phyloP scores from a whole-genome alignment of 805 yeast species.

The Metschnikowia peoriensis region DNA sequence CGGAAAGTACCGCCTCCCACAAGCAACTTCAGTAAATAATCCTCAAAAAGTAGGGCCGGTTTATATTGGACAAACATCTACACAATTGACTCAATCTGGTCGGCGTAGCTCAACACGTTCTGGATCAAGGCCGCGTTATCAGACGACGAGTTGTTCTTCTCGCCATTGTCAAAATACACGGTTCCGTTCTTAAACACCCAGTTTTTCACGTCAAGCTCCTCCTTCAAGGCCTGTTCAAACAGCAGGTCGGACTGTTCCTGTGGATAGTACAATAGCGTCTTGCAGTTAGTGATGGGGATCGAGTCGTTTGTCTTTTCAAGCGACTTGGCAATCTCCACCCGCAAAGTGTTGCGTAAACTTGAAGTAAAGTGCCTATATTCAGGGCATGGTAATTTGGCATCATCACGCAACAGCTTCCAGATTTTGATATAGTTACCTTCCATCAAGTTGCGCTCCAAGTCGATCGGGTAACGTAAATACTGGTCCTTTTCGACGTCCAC shows the following conservation, averaged over 20 bases:
- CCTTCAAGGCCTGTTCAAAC: slow-evolving; percentile 31
- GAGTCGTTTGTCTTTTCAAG: slow-evolving; percentile 74
- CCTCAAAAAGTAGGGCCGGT: no score
- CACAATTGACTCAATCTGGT: slow-evolving; percentile 88
- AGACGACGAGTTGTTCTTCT: slow-evolving; percentile 38
- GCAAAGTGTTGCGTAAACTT: slow-evolving; percentile 71
- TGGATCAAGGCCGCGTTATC: slow-evolving; percentile 51
- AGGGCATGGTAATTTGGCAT: slow-evolving; percentile 55
- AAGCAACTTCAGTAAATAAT: no score
- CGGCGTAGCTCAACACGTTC: slow-evolving; percentile 82
- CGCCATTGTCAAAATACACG: slow-evolving; percentile 54
- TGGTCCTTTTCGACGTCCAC: slow-evolving; percentile 62
- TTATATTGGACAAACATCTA: slow-evolving; percentile 21
- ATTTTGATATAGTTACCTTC: slow-evolving; percentile 96
- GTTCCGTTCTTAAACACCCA: slow-evolving; percentile 59
- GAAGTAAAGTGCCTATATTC: slow-evolving; percentile 80
- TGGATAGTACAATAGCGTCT: slow-evolving; percentile 69
- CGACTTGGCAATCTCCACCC: slow-evolving; percentile 82
- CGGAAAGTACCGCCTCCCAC: no score
- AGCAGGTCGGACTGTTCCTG: slow-evolving; percentile 38
- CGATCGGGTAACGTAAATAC: slow-evolving; percentile 78
- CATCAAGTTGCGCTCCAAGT: slow-evolving; percentile 89
- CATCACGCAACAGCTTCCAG: slow-evolving; percentile 68
- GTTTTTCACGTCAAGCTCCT: slow-evolving; percentile 41
- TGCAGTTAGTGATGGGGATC: slow-evolving; percentile 80